Evolutionary conservation across 371 early-diverging fungal genomes (phyloP).

Genomic region (Actinomortierella wolfii): DNA sequence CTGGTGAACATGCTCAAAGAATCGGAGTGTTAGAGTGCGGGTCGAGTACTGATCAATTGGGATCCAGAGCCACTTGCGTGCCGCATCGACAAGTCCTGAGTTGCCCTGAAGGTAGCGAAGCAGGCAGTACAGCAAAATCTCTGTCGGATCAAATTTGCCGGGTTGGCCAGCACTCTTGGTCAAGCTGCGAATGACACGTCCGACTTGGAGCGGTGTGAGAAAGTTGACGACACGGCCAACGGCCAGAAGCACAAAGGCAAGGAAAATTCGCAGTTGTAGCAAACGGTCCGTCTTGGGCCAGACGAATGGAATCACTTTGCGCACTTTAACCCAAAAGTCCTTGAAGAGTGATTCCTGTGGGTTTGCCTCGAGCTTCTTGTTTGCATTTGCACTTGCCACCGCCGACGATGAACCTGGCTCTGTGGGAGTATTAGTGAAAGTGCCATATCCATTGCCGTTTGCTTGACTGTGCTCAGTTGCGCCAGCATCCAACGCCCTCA

Average conservation of each 20-base stretch:
- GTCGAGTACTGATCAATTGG: conserved; percentile 89
- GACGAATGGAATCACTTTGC: conserved; percentile 77
- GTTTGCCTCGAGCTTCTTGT: conserved; percentile 19
- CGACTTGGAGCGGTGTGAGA: conserved; percentile 78
- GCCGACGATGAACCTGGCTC: conserved; percentile 8
- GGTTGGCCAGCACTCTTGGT: conserved; percentile 31
- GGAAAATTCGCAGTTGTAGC: conserved; percentile 67
- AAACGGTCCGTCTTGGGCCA: conserved; percentile 69
- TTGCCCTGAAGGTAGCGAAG: conserved; percentile 80
- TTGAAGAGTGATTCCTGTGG: conserved; percentile 39
- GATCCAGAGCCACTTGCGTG: conserved; percentile 87
- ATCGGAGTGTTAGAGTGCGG: conserved; percentile 77
- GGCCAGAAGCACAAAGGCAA: conserved; percentile 69
- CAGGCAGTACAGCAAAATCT: conserved; percentile 59
- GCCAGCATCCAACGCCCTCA: conserved; percentile 29
- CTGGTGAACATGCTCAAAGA: conserved; percentile 84
- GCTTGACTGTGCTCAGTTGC: conserved; percentile 4
- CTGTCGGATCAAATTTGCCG: conserved; percentile 19
- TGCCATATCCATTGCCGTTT: conserved; percentile 18
- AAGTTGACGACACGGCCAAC: conserved; percentile 81
- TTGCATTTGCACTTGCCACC: conserved; percentile 21
- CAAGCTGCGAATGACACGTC: conserved; percentile 69
- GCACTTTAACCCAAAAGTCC: conserved; percentile 58
- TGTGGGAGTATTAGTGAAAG: conserved; percentile 2
- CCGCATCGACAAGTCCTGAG: conserved; percentile 75